Evolutionary conservation across 108 stramenopile species (phyloP), one percentile per base, ranked within the genome.

Genomic region (Skeletonema potamos): DNA sequence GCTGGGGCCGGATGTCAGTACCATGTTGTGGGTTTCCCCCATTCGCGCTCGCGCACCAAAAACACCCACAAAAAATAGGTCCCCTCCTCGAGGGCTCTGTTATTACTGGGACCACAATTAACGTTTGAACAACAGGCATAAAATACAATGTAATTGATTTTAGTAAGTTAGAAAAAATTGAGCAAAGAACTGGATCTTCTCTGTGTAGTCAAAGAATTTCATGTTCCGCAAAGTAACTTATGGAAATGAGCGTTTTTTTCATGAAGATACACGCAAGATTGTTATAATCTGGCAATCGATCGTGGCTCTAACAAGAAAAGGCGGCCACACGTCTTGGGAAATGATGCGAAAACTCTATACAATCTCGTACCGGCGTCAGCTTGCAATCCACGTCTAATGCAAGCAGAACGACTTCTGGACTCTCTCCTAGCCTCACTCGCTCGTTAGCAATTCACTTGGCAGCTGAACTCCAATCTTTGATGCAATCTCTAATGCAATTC

Each of bases 401-500:
- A 22, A 22, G 9, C 48, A 24, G 48, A 51, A 41, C 39, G 15
- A n/a, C 39, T 12, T 2, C 36, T 15, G 15, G n/a, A 41, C 39
- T 41, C 39, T 37, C 18, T 46, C 18, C 18, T 51, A 51, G 20
- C 22, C 6, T 18, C n/a, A 18, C 15, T 51, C 48, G 22, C 18
- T 22, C 22, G 15, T 27, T 44, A 17, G 54, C 44, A 79, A 48
- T 61, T 72, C 70, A 62, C 10, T 58, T 34, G 78, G 78, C 1
- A 79, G 33, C 17, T 61, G 59, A 33, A 79, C 62, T 18, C 78
- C 78, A 48, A 79, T 46, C 72, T 54, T 62, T 3, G 57, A 9
- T 17, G 67, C 71, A 63, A 79, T 79, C 71, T 71, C 66, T 22
- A 71, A 24, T 12, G 72, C 78, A 27, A 11, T 46, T n/a, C 17